Evolutionary conservation across 169 alveolate species (phyloP), one percentile per base, ranked within the genome.

Genomic region (Babesia microti): DNA sequence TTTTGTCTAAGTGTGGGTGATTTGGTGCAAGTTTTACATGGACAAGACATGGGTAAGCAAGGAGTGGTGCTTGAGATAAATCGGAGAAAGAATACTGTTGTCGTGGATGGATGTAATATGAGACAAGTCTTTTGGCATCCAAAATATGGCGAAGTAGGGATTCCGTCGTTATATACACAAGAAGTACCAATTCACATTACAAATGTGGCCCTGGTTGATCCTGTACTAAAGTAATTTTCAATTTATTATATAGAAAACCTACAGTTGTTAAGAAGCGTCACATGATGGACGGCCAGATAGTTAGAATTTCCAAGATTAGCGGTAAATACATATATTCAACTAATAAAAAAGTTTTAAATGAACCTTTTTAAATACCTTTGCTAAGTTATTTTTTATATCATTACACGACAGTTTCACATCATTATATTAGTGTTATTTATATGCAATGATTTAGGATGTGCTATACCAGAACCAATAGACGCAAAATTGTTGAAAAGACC

Each of bases 181-280:
- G 95, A 88, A 52, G 67, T 68, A 81, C 95, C 95, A 0, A 74
- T 88, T 6, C 95, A 88, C 59, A 71, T 88, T 15, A 82, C 94
- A 14, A 88, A 86, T 41, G 85, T 88, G 2, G 69, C 94, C 5
- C 53, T 88, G 1, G 72, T 88, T 7, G 95, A 88, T 57, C 95
- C 95, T 7, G 89, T 87, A 35, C 46, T 52, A 36, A 70, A 69
- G 87, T 79, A 50, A 17, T 68, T 11, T 14, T 11, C n/a, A 18
- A 2, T 17, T 12, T 39, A 9, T 6, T 24, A 7, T 37, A 5
- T 57, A 81, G 91, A 60, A 78, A 67, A n/a, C 93, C 95, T 11
- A 86, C 95, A 6, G 69, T 88, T 4, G 88, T 86, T 15, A 73
- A 69, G 40, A 56, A 83, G 47, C 72, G 92, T 9, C 79, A 71